A percentile compares a stretch with the other conserved stretches of the same genome.
Conservation (phyloP, 192 early-diverging fungal species). For the Podila horticola region DNA sequence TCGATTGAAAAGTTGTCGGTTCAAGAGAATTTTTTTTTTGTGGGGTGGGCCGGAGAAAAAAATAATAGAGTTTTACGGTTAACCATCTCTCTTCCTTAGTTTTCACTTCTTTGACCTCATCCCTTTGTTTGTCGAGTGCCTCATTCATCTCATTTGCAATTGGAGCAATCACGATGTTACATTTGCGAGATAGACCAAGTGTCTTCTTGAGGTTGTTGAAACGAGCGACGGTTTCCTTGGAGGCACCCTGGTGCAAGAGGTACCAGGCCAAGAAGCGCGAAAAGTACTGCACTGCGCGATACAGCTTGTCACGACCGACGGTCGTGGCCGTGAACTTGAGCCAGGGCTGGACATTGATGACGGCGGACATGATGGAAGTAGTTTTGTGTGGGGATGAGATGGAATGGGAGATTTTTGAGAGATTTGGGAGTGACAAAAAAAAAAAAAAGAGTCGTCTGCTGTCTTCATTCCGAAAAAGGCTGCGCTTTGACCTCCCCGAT, state of each 20-base stretch:
- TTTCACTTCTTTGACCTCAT: too few relatives aligned
- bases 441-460: neutral
- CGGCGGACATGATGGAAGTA: constrained; percentile 10
- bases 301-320: constrained; percentile 79
- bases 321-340: constrained; percentile 70
- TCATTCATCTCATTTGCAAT: too few relatives aligned
- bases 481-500: neutral
- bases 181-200: constrained; percentile 71
- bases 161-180: constrained; percentile 53
- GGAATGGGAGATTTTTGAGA: neutral
- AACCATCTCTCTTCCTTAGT: too few relatives aligned
- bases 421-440: neutral
- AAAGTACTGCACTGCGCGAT: constrained; percentile 89
- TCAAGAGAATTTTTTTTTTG: neutral
- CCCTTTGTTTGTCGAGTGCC: too few relatives aligned
- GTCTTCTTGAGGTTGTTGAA: constrained; percentile 69
- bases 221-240: constrained; percentile 68
- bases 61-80: neutral
- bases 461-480: neutral
- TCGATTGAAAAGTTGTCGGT: neutral
- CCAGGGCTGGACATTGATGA: constrained; percentile 47
- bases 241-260: constrained; percentile 59
- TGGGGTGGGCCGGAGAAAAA: neutral
- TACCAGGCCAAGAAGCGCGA: constrained; percentile 82
- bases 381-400: neutral